phyloP scores from a whole-genome alignment of 495 filamentous ascomycete genomes.

The Cercophora scortea region DNA sequence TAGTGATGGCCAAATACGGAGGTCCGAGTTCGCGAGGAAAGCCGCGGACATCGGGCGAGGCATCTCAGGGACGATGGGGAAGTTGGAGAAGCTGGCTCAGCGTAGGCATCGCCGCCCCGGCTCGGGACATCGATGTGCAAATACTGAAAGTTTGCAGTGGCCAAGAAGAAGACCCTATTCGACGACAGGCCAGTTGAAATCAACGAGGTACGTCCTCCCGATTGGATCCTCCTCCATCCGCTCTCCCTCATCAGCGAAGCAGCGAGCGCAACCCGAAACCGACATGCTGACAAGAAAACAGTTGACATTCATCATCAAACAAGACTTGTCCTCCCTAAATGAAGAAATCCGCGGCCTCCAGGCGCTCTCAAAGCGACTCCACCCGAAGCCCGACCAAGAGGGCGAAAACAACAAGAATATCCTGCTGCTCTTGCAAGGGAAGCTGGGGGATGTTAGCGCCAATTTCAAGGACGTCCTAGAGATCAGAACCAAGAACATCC shows the following conservation, averaged over 20 bases:
- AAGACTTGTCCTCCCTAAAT: constrained; percentile 87
- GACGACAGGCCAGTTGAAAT: constrained; percentile 96
- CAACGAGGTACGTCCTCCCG: constrained; percentile 67
- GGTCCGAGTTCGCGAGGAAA: constrained; percentile 77
- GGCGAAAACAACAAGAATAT: constrained; percentile 98
- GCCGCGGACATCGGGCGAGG: constrained; percentile 86
- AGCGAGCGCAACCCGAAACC: constrained; percentile 2
- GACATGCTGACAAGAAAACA: constrained; percentile 3
- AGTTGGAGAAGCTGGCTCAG: constrained; percentile 85
- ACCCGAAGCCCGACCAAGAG: constrained; percentile 76
- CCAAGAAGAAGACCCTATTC: constrained; percentile 93
- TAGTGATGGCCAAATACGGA: constrained; percentile 46
- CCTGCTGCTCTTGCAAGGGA: constrained; percentile 84
- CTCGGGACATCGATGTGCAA: not conserved
- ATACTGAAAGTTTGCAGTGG: constrained; percentile 47
- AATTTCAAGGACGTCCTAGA: constrained; percentile 98
- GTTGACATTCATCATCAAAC: constrained; percentile 72
- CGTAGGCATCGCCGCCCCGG: constrained; percentile 37
- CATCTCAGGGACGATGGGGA: constrained; percentile 87
- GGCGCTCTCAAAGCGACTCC: constrained; percentile 55
- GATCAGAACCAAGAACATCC: constrained; percentile 96
- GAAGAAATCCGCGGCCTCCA: constrained; percentile 77
- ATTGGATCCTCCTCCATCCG: not conserved
- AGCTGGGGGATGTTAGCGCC: constrained; percentile 84
- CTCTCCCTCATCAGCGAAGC: not conserved